Conservation (phyloP, 2,329 filamentous ascomycete species). For the Moelleriella libera region DNA sequence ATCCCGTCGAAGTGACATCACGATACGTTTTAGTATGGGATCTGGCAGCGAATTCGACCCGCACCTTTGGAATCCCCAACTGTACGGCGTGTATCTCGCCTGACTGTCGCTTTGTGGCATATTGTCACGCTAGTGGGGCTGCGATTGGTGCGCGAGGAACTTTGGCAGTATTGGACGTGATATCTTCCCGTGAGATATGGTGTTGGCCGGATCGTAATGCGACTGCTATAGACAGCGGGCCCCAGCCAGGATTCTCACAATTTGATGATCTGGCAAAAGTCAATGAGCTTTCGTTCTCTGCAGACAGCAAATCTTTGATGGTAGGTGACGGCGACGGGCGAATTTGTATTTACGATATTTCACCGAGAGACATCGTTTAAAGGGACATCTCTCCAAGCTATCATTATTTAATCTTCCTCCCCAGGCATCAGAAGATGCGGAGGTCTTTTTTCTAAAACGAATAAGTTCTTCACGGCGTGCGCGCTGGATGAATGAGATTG, state of each 20-base stretch:
- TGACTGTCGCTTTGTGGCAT: constrained; percentile 25
- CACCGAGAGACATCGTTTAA: constrained; percentile 4
- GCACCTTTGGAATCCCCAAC: constrained; percentile 24
- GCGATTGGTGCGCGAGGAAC: constrained; percentile 17
- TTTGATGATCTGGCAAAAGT: constrained; percentile 19
- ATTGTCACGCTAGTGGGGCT: constrained; percentile 20
- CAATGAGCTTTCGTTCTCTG: constrained; percentile 23
- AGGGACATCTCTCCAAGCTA: background rate
- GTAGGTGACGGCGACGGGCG: constrained; percentile 19
- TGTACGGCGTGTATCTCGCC: constrained; percentile 22
- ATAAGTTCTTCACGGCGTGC: no score
- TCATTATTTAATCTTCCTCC: background rate
- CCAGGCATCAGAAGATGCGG: no score
- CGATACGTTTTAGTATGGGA: constrained; percentile 26
- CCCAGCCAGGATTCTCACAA: constrained; percentile 13
- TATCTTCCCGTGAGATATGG: constrained; percentile 21
- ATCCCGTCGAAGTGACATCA: constrained; percentile 15
- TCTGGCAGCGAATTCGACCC: constrained; percentile 20
- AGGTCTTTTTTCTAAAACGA: no score
- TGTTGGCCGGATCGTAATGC: constrained; percentile 20
- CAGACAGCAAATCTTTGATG: constrained; percentile 20
- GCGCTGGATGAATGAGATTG: no score
- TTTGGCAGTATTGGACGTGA: constrained; percentile 22
- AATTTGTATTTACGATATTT: constrained; percentile 21
- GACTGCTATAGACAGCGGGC: constrained; percentile 9